Conservation (phyloP, 1,284 basidiomycete species). For the Austroboletus olivaceoglutinosus region DNA sequence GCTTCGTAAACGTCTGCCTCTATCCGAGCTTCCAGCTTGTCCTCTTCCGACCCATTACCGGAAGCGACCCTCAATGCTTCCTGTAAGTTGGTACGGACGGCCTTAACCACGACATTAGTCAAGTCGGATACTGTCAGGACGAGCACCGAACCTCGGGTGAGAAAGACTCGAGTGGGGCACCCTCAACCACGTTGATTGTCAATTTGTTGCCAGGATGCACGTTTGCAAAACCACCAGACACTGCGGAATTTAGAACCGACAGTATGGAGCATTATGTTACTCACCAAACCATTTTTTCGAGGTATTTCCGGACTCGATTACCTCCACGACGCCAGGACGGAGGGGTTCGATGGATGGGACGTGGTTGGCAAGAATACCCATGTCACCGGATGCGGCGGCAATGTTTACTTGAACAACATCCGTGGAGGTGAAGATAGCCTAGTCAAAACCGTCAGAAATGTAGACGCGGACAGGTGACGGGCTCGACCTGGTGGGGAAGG, state of each 20-base stretch:
- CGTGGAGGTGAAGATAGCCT: slow-evolving; percentile 85
- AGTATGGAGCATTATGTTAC: slow-evolving; percentile 32
- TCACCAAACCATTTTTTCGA: slow-evolving; percentile 96
- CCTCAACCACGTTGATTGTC: slow-evolving; percentile 97
- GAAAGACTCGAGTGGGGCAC: slow-evolving; percentile 89
- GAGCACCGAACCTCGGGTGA: slow-evolving; percentile 66
- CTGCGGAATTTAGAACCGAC: slow-evolving; percentile 42
- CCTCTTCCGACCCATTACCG: slow-evolving; percentile 86
- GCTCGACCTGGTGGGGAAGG: slow-evolving; percentile 86
- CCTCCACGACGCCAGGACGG: slow-evolving; percentile 90
- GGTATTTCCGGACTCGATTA: slow-evolving; percentile 75
- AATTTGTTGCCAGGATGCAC: slow-evolving; percentile 97
- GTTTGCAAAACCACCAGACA: slow-evolving; percentile 95
- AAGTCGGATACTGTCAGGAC: not conserved
- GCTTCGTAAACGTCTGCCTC: slow-evolving; percentile 97
- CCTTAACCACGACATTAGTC: slow-evolving; percentile 48
- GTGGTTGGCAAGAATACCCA: slow-evolving; percentile 98
- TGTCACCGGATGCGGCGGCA: slow-evolving; percentile 91
- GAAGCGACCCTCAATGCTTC: slow-evolving; percentile 85
- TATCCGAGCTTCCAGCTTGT: slow-evolving; percentile 92
- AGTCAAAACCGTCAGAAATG: slow-evolving; percentile 16
- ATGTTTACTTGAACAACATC: slow-evolving; percentile 95
- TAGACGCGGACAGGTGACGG: slow-evolving; percentile 19
- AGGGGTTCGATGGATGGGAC: slow-evolving; percentile 92
- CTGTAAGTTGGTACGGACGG: slow-evolving; percentile 84